Conservation (phyloP, 495 filamentous ascomycete genomes). For the Podospora conica region DNA sequence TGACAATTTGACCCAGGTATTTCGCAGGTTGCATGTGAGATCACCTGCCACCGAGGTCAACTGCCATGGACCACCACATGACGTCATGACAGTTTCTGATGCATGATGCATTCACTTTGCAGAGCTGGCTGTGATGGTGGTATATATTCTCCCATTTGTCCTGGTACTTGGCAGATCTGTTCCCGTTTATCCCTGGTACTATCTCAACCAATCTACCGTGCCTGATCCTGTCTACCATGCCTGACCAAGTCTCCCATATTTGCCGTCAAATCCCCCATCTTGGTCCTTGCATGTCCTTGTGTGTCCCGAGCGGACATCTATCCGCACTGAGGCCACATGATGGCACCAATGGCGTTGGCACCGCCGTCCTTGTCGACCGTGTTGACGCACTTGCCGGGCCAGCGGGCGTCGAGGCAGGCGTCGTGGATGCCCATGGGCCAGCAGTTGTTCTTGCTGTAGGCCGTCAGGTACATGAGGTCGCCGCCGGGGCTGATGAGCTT, state of each 20-base stretch:
- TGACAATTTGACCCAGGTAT: not conserved
- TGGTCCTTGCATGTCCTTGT: too few species aligned
- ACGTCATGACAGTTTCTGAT: too few species aligned
- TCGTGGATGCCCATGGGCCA: not conserved
- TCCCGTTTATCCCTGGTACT: too few species aligned
- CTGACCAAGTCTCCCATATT: too few species aligned
- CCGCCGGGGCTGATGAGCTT: not conserved
- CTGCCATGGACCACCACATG: not conserved
- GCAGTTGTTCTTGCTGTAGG: not conserved
- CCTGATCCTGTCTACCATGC: too few species aligned
- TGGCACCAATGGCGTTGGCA: not conserved
- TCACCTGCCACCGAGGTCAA: too few species aligned
- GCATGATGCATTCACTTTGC: too few species aligned
- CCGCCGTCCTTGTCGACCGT: not conserved
- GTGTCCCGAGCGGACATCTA: not conserved
- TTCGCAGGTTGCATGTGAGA: not conserved
- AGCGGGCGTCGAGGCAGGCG: not conserved
- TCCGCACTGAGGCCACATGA: not conserved
- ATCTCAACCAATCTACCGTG: too few species aligned
- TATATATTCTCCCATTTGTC: too few species aligned
- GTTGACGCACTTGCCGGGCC: not conserved
- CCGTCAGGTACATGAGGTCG: not conserved
- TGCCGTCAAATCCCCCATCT: too few species aligned
- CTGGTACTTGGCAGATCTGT: too few species aligned
- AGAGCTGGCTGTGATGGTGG: too few species aligned